Evolutionary conservation across 2,329 filamentous ascomycete species (phyloP).

Genomic region (Huntiella savannae): DNA sequence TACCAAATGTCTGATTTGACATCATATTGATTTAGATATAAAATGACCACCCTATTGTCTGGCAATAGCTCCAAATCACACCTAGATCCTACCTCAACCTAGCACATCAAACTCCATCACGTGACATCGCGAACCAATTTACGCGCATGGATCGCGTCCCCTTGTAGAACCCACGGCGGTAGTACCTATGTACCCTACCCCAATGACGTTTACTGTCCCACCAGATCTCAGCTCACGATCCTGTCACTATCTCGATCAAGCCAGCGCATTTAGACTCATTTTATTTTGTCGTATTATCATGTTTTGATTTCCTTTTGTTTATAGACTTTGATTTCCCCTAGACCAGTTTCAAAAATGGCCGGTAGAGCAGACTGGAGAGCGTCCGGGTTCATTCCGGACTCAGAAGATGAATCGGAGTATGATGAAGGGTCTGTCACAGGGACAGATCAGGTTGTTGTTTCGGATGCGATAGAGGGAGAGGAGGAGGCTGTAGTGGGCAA

Average conservation of each 20-base stretch:
- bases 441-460: neutral
- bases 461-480: neutral
- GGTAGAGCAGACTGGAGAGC: too few relatives aligned
- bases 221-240: neutral
- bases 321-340: too few relatives aligned
- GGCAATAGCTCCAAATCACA: too few relatives aligned
- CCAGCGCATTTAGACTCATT: too few relatives aligned
- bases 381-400: conserved; percentile 29
- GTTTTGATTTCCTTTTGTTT: neutral
- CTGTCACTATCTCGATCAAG: neutral
- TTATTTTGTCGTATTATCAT: neutral
- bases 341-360: too few relatives aligned
- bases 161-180: neutral
- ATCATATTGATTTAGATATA: too few relatives aligned
- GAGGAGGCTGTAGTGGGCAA: too few relatives aligned
- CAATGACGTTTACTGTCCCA: neutral
- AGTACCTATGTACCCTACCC: neutral
- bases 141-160: conserved; percentile 6
- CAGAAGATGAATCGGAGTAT: conserved; percentile 28
- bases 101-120: conserved; percentile 1
- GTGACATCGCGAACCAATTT: conserved; percentile 10
- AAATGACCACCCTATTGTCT: too few relatives aligned
- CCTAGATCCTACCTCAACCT: too few relatives aligned
- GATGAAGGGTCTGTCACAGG: conserved; percentile 18
- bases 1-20: too few relatives aligned